Base-by-base conservation (phyloP, 371 early-diverging fungal species). In the Chytridiales sp. region DNA sequence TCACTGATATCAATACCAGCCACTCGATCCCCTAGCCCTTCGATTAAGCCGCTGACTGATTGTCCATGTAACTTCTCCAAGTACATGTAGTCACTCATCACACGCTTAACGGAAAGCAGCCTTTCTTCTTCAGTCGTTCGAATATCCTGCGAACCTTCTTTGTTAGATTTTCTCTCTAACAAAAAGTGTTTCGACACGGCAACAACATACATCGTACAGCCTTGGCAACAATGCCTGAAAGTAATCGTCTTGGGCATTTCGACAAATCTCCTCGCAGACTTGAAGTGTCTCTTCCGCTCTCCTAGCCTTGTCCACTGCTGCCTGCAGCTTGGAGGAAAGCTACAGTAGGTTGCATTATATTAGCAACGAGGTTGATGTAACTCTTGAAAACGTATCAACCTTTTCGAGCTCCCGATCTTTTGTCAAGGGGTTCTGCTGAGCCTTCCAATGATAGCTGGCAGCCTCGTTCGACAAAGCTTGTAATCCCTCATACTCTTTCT, bases 351-450 rank as follows among this genome's bases (percentile, higher is more conserved):
- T 31, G 5, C 35, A 15, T 11, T 17, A 30, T 17, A 26, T 21
- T 47, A 43, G 11, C 21, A 21, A 5, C 35, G 24, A 17, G 36
- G 5, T 31, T 21, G 4, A 11, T n/a, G 1, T 19, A 42, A 44
- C 44, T 13, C 8, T n/a, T 13, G 15, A 46, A 26, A 21, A 35
- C 29, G 2, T 24, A 31, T 32, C 13, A 36, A 69, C 67, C 70
- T 70, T 70, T 39, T 70, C 69, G 3, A 74, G 5, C 8, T 74
- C 75, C 32, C 60, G 50, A 3, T 74, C 75, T 52, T 59, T 66
- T 29, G 60, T 49, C 3, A 42, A 19, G 5, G 52, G 36, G 22
- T 48, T 65, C 17, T 56, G 27, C 40, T 67, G 67, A 1, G 74
- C 70, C 32, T 55, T 46, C 29, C 31, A 27, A 39, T 51, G 69